A percentile compares a stretch with the other conserved stretches of the same genome.
Evolutionary conservation across 331 rosid species (phyloP).

Genomic region (Prunus yedoensis): DNA sequence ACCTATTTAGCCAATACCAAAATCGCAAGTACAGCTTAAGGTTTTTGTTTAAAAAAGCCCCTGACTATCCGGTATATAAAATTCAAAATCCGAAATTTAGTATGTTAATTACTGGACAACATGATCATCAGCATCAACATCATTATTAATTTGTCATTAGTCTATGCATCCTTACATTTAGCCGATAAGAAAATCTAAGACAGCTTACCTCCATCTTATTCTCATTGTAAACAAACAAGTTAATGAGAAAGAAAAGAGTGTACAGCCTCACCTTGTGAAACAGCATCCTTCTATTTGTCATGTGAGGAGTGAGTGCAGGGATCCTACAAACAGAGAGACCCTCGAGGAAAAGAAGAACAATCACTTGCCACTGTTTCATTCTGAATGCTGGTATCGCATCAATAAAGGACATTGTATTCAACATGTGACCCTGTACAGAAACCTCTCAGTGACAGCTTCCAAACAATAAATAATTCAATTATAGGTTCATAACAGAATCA

Average conservation of each 20-base stretch:
- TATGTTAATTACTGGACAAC: background rate
- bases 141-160: background rate
- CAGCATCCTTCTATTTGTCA: conserved; percentile 59
- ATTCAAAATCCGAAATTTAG: background rate
- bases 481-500: background rate
- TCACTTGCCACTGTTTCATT: conserved; percentile 85
- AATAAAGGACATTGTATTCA: conserved; percentile 83
- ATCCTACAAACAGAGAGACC: conserved; percentile 80
- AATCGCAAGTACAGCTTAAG: background rate
- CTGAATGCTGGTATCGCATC: conserved; percentile 87
- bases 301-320: conserved; percentile 59
- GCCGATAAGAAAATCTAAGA: background rate
- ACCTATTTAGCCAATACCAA: conserved; percentile 50
- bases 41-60: too few species aligned
- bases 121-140: background rate
- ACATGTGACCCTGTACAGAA: conserved; percentile 51
- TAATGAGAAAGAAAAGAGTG: background rate
- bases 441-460: background rate
- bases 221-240: background rate
- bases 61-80: background rate
- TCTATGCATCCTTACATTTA: background rate
- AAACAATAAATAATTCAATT: background rate
- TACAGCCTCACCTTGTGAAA: conserved; percentile 62
- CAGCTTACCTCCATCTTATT: background rate
- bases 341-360: conserved; percentile 74